phyloP scores from a whole-genome alignment of 2,329 filamentous ascomycete species.

The Fusarium sp. region DNA sequence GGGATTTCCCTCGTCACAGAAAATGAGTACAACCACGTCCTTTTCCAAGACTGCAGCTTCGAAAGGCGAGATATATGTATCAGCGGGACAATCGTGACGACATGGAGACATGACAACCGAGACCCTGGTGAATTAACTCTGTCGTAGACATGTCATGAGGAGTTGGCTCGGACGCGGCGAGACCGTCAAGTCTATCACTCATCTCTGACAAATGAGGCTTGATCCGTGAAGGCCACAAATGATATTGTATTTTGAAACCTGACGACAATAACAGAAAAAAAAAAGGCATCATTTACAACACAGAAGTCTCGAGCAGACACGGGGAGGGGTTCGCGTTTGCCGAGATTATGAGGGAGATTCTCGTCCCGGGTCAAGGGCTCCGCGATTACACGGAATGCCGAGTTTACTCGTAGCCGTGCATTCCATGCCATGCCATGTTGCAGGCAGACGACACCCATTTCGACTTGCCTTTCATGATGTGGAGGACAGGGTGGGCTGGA shows the following conservation, averaged over 20 bases:
- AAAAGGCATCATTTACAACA: not conserved
- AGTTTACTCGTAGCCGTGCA: not conserved
- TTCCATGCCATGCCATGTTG: not conserved
- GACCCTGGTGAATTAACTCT: not conserved
- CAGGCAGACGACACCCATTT: not conserved
- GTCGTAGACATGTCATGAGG: not conserved
- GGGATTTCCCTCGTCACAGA: conserved; percentile 9
- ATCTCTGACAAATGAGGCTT: not conserved
- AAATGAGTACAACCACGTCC: conserved; percentile 13
- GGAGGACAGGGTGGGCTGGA: conserved; percentile 1
- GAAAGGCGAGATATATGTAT: conserved; percentile 1
- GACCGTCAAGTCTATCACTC: not conserved
- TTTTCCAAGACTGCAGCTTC: conserved; percentile 8
- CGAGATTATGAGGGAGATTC: not conserved
- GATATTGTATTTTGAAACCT: not conserved
- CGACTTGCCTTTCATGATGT: not conserved
- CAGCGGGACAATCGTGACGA: not conserved
- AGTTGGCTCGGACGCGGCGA: not conserved
- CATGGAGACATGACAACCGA: not conserved
- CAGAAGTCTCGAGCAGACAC: not conserved
- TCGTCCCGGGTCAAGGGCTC: conserved; percentile 6
- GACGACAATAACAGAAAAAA: not conserved
- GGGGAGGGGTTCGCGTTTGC: not conserved
- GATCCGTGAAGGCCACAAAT: not conserved
- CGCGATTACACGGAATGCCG: not conserved